Percentiles rank a stretch among this genome's conserved stretches.
phyloP scores from a whole-genome alignment of 73 alveolate genomes.

The Paramecium biaurelia region DNA sequence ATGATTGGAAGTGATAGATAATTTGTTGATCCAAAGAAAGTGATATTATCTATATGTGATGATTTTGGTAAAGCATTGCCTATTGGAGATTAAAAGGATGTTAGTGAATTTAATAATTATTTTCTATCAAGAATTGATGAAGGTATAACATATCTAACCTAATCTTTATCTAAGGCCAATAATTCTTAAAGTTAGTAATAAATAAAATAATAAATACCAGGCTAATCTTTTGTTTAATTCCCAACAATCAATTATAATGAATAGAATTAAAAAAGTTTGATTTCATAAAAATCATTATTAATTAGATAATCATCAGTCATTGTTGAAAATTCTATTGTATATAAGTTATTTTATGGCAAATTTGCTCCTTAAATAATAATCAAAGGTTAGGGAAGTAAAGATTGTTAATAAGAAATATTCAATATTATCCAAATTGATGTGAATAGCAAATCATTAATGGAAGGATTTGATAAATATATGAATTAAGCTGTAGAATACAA shows the following conservation, averaged over 20 bases:
- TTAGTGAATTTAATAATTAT: conserved; percentile 83
- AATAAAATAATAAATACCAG: neutral
- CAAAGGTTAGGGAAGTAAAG: neutral
- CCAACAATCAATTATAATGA: neutral
- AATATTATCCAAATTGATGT: conserved; percentile 71
- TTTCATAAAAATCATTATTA: neutral
- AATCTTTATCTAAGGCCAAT: neutral
- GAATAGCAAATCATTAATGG: conserved; percentile 54
- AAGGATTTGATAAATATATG: conserved; percentile 74
- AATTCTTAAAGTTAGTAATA: neutral
- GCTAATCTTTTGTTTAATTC: neutral
- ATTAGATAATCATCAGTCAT: neutral
- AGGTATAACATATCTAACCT: conserved; percentile 58
- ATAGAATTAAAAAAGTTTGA: neutral
- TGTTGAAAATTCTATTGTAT: neutral
- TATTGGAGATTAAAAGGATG: conserved; percentile 85
- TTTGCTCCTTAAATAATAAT: neutral
- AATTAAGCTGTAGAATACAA: conserved; percentile 63
- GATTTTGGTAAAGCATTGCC: conserved; percentile 77
- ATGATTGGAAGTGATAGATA: conserved; percentile 72
- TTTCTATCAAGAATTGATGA: conserved; percentile 81
- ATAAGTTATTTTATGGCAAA: neutral
- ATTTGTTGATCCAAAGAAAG: conserved; percentile 78
- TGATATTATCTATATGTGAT: conserved; percentile 69
- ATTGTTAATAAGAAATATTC: conserved; percentile 60